Conservation (phyloP, 2,329 filamentous ascomycete species). For the Aureobasidium sp. region DNA sequence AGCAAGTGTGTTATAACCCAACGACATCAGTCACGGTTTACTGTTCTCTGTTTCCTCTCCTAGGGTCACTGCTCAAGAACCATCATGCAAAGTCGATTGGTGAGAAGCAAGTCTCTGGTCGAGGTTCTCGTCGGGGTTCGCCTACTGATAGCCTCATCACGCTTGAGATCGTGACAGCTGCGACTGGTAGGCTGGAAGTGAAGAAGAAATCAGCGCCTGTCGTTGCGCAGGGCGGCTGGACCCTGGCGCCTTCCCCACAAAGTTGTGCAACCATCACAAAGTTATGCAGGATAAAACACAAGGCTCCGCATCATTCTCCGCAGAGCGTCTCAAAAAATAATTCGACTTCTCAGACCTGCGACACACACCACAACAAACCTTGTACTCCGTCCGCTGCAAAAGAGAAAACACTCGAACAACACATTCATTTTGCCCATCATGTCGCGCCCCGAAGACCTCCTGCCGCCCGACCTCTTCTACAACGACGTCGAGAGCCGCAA, state of each 20-base stretch:
- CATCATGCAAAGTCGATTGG: too few species aligned
- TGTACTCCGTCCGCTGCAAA: background rate
- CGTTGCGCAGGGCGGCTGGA: background rate
- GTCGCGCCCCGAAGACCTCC: constrained; percentile 93
- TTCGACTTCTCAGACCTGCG: background rate
- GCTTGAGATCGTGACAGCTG: background rate
- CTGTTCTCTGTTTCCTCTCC: too few species aligned
- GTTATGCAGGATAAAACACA: background rate
- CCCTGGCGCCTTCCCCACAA: background rate
- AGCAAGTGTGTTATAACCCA: background rate
- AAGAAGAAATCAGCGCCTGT: background rate
- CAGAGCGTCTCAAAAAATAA: background rate
- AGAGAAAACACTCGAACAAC: too few species aligned
- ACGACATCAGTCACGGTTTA: too few species aligned
- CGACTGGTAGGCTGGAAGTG: background rate
- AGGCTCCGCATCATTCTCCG: background rate
- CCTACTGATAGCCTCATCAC: too few species aligned
- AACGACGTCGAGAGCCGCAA: constrained; percentile 92
- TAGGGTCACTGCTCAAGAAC: too few species aligned
- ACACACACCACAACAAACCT: background rate
- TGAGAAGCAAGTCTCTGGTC: too few species aligned
- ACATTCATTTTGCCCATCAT: constrained; percentile 47
- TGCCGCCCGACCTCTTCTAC: constrained; percentile 96
- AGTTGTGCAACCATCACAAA: background rate
- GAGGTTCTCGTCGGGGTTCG: too few species aligned